These are phyloP conservation scores for Thelephora aurantiotincta DNA, from an alignment of 768 basidiomycete genomes.

Conservation along the genomic window DNA sequence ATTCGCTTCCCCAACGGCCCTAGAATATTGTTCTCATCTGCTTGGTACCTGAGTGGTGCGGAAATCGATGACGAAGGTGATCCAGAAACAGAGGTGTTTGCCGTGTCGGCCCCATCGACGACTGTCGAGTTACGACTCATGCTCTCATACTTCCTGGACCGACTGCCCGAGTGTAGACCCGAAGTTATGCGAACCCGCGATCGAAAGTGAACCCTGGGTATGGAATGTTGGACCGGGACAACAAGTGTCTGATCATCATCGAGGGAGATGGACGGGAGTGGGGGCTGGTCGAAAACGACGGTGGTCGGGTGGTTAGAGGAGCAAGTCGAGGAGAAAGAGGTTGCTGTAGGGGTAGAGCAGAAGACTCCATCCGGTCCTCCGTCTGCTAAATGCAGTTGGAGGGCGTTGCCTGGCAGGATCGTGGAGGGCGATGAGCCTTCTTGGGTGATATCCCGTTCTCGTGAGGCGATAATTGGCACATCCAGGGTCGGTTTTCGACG, in stretches of 20 bases:
- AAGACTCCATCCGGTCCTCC: conserved; percentile 12
- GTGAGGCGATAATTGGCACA: conserved; percentile 9
- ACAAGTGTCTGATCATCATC: conserved; percentile 4
- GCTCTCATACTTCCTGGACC: too few relatives aligned
- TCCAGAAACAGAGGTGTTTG: conserved; percentile 29
- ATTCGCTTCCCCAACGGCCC: conserved; percentile 50
- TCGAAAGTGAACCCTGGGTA: conserved; percentile 44
- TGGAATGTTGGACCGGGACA: conserved; percentile 2
- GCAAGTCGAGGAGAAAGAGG: background rate
- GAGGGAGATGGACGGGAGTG: conserved; percentile 3
- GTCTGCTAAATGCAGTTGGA: conserved; percentile 18
- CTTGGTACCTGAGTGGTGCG: conserved; percentile 48
- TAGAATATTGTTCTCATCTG: conserved; percentile 39
- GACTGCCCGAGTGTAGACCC: conserved; percentile 34
- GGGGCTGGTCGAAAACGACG: background rate
- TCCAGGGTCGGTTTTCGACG: conserved; percentile 9
- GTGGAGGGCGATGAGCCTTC: conserved; percentile 16
- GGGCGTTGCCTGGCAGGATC: conserved; percentile 20
- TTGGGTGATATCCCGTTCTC: conserved; percentile 12
- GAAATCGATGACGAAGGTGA: conserved; percentile 76
- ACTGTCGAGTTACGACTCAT: conserved; percentile 12
- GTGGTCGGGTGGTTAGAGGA: conserved; percentile 1
- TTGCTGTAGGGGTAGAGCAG: conserved; percentile 9
- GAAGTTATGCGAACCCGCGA: conserved; percentile 70
- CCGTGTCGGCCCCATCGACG: conserved; percentile 1